These are phyloP conservation scores for Pseudogymnoascus sp. DNA, from an alignment of 2,329 filamentous ascomycete species.

Conservation along the genomic window DNA sequence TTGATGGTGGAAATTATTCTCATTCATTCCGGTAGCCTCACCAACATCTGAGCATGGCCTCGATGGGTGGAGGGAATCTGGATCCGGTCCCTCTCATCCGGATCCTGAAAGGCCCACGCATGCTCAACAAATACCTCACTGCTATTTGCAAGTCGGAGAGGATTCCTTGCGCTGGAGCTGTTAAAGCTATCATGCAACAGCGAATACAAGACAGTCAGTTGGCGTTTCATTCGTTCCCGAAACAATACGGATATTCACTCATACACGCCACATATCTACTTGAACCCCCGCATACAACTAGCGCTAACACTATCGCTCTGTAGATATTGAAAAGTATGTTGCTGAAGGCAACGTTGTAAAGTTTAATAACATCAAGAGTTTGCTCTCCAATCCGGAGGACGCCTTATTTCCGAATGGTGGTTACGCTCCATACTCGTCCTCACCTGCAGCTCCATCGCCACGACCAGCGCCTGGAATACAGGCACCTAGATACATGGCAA, in stretches of 20 bases:
- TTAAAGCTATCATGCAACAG: constrained; percentile 75
- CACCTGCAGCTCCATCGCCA: constrained; percentile 7
- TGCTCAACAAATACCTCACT: constrained; percentile 26
- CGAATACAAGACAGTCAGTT: constrained; percentile 73
- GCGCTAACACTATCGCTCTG: background rate
- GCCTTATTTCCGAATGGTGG: constrained; percentile 5
- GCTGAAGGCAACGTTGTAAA: constrained; percentile 18
- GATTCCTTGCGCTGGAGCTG: constrained; percentile 64
- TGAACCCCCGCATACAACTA: constrained; percentile 11
- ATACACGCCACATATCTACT: constrained; percentile 15
- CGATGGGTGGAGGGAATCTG: constrained; percentile 27
- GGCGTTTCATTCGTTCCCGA: constrained; percentile 12
- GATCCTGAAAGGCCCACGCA: constrained; percentile 21
- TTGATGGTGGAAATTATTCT: constrained; percentile 7
- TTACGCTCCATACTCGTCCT: constrained; percentile 6
- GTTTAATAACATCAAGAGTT: constrained; percentile 24
- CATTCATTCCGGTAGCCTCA: background rate
- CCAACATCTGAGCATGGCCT: constrained; percentile 24
- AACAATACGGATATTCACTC: constrained; percentile 14
- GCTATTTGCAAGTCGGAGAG: constrained; percentile 64
- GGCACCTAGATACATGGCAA: background rate
- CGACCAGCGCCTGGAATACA: background rate
- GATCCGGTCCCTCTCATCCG: constrained; percentile 26
- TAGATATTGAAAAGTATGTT: constrained; percentile 22
- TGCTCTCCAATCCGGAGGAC: constrained; percentile 23